Conservation (phyloP, 345 rosid species). For the Eucalyptus camaldulensis region DNA sequence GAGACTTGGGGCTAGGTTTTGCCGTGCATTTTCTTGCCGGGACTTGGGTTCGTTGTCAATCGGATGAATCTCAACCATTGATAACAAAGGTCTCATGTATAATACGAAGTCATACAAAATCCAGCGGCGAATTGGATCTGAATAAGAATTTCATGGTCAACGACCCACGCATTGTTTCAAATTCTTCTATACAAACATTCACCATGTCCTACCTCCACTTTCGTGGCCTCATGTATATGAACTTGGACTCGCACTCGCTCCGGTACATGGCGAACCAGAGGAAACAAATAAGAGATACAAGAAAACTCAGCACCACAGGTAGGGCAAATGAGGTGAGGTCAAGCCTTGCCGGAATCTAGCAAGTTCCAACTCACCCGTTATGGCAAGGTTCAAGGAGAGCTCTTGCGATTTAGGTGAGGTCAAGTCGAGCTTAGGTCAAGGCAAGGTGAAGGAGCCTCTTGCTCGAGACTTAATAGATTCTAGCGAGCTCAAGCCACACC, state of each 20-base stretch:
- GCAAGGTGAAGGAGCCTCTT: no score
- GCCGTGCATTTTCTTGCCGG: neutral
- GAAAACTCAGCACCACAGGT: neutral
- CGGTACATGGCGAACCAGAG: neutral
- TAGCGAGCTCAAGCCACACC: fast-evolving
- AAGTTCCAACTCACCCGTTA: fast-evolving
- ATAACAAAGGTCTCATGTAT: neutral
- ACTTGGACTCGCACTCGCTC: neutral
- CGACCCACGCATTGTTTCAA: neutral
- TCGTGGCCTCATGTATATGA: neutral
- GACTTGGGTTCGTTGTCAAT: neutral
- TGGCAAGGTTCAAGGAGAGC: no score
- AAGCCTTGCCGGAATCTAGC: fast-evolving
- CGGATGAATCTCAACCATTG: neutral
- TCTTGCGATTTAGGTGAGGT: no score
- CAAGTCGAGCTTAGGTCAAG: no score
- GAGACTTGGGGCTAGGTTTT: neutral
- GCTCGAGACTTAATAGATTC: no score
- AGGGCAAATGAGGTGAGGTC: neutral
- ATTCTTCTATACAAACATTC: neutral
- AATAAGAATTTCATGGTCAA: neutral
- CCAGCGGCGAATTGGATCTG: neutral
- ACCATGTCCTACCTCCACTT: neutral
- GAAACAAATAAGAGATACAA: neutral
- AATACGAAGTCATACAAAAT: neutral